These are phyloP conservation scores for Pelargonium nanum DNA, from an alignment of 345 rosid genomes.

Conservation along the genomic window DNA sequence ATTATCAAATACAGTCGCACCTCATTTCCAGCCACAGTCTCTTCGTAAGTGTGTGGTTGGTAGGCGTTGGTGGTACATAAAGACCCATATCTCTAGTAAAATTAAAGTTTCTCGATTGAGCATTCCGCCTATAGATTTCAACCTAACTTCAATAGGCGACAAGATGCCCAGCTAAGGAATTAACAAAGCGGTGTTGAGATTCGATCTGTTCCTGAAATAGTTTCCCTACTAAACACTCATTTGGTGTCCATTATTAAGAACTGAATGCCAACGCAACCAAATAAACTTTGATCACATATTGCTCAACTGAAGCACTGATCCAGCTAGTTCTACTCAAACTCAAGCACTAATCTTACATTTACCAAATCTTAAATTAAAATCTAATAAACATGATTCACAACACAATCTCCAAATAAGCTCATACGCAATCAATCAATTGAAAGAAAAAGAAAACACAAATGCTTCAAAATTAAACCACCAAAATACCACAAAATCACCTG, in stretches of 20 bases:
- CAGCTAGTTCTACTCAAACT: not conserved
- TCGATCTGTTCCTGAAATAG: not conserved
- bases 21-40: not conserved
- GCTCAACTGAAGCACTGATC: not conserved
- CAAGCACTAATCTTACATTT: not conserved
- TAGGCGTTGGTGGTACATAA: not conserved
- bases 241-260: not conserved
- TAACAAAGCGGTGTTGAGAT: not conserved
- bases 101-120: not conserved
- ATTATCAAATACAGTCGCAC: not conserved
- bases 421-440: too few relatives aligned
- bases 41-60: not conserved
- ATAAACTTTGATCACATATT: too few relatives aligned
- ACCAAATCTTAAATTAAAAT: too few relatives aligned
- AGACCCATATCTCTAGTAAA: not conserved
- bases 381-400: too few relatives aligned
- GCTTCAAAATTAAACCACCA: too few relatives aligned
- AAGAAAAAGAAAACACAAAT: too few relatives aligned
- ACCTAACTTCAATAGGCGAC: not conserved
- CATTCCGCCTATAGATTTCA: not conserved
- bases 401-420: too few relatives aligned
- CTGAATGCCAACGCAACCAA: not conserved
- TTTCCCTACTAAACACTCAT: not conserved
- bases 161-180: not conserved
- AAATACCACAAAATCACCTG: too few relatives aligned